These are phyloP conservation scores for Helminthosporium solani DNA, from an alignment of 2,329 filamentous ascomycete species.

Conservation along the genomic window DNA sequence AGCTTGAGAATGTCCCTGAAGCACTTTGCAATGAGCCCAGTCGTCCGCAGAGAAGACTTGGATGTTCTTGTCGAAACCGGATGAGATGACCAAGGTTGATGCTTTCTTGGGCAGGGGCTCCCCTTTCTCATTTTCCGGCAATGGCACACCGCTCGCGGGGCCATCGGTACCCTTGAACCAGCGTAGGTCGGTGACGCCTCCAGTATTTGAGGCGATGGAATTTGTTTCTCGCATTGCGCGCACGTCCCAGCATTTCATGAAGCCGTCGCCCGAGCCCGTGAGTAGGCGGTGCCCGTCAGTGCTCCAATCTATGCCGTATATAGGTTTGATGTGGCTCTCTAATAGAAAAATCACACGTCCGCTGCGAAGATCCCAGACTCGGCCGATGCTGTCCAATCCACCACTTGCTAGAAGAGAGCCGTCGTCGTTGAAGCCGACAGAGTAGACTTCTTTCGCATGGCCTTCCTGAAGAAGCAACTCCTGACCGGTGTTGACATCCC, in stretches of 20 bases:
- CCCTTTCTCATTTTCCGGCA: slow-evolving; percentile 66
- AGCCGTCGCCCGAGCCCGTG: slow-evolving; percentile 90
- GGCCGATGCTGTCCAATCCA: slow-evolving; percentile 91
- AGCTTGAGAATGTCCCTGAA: slow-evolving; percentile 88
- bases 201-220: slow-evolving; percentile 85
- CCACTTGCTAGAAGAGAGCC: slow-evolving; percentile 87
- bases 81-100: slow-evolving; percentile 86
- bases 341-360: slow-evolving; percentile 95
- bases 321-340: slow-evolving; percentile 89
- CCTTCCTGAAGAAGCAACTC: slow-evolving; percentile 90
- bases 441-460: slow-evolving; percentile 89
- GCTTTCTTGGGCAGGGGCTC: slow-evolving; percentile 71
- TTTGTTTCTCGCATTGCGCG: slow-evolving; percentile 82
- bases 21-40: slow-evolving; percentile 83
- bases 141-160: slow-evolving; percentile 61
- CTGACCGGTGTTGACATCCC: slow-evolving; percentile 84
- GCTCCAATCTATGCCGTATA: slow-evolving; percentile 91
- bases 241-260: slow-evolving; percentile 97
- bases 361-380: slow-evolving; percentile 92
- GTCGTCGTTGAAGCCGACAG: slow-evolving; percentile 85
- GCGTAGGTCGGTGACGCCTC: slow-evolving; percentile 85
- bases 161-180: slow-evolving; percentile 92
- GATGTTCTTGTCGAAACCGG: slow-evolving; percentile 91
- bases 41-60: slow-evolving; percentile 96
- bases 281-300: slow-evolving; percentile 87